Conservation (phyloP, 116 monocot genomes). For the Thalassia testudinum region DNA sequence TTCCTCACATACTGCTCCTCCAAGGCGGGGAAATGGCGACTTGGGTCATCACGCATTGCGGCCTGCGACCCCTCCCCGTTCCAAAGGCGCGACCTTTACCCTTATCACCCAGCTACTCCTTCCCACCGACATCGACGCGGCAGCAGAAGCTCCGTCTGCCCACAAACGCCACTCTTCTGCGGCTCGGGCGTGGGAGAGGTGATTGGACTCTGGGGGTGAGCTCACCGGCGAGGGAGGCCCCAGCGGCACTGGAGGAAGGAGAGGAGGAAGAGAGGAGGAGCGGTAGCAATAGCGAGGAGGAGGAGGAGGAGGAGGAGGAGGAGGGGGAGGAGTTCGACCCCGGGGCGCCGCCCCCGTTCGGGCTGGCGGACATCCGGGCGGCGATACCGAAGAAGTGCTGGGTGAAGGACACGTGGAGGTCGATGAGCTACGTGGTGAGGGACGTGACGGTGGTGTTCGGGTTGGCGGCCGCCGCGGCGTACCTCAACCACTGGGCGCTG, state of each 20-base stretch:
- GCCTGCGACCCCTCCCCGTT: constrained; percentile 1
- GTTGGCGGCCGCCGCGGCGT: constrained; percentile 17
- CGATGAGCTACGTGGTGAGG: constrained; percentile 23
- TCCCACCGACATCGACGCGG: not conserved
- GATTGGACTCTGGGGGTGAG: constrained; percentile 49
- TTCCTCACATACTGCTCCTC: too few relatives aligned
- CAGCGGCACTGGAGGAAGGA: not conserved
- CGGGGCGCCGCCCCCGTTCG: constrained; percentile 26
- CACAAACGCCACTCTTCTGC: too few relatives aligned
- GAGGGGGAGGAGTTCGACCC: constrained; percentile 15
- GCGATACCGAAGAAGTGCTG: constrained; percentile 31
- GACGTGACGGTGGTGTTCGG: constrained; percentile 20
- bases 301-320: not conserved
- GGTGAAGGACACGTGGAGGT: constrained; percentile 28
- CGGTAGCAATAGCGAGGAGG: not conserved
- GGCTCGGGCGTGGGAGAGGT: not conserved
- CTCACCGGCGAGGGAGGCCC: constrained; percentile 23
- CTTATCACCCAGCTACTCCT: not conserved
- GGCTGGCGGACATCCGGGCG: constrained; percentile 29
- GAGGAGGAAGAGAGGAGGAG: not conserved
- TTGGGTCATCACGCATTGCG: constrained; percentile 6
- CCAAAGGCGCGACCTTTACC: constrained; percentile 4
- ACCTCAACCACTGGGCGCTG: constrained; percentile 12
- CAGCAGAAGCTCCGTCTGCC: not conserved
- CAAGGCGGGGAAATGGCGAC: not conserved